Conservation (phyloP, 371 early-diverging fungal species). For the Gilbertella persicaria region DNA sequence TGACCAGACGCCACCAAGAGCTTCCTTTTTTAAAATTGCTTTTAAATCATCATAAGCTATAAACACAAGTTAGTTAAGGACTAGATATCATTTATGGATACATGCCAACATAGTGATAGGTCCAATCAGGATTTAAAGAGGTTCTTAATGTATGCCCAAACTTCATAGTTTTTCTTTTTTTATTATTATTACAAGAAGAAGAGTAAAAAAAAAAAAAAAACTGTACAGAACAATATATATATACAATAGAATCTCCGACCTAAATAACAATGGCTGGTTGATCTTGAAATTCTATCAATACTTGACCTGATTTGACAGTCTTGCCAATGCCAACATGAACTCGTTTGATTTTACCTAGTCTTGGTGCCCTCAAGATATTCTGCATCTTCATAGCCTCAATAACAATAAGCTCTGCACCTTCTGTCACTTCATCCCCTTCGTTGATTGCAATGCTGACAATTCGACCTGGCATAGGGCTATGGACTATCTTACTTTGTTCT, state of each 20-base stretch:
- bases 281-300: constrained; percentile 81
- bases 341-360: constrained; percentile 79
- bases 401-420: constrained; percentile 86
- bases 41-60: constrained; percentile 83
- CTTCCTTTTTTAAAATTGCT: constrained; percentile 67
- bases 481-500: constrained; percentile 71
- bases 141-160: constrained; percentile 84
- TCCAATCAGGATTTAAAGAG: constrained; percentile 82
- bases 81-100: not conserved
- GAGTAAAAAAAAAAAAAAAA: constrained; percentile 9
- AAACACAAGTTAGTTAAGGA: not conserved
- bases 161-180: constrained; percentile 90
- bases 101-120: constrained; percentile 53
- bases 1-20: constrained; percentile 47
- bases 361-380: constrained; percentile 84
- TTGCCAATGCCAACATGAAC: constrained; percentile 74
- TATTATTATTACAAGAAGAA: constrained; percentile 4
- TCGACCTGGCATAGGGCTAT: constrained; percentile 94
- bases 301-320: constrained; percentile 84
- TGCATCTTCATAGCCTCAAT: constrained; percentile 99
- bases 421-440: constrained; percentile 77
- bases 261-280: not conserved
- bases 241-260: no score
- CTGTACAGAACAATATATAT: not conserved
- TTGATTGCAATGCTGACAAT: constrained; percentile 85